Conservation (phyloP, 306 rosid genomes). For the Quercus parvula region DNA sequence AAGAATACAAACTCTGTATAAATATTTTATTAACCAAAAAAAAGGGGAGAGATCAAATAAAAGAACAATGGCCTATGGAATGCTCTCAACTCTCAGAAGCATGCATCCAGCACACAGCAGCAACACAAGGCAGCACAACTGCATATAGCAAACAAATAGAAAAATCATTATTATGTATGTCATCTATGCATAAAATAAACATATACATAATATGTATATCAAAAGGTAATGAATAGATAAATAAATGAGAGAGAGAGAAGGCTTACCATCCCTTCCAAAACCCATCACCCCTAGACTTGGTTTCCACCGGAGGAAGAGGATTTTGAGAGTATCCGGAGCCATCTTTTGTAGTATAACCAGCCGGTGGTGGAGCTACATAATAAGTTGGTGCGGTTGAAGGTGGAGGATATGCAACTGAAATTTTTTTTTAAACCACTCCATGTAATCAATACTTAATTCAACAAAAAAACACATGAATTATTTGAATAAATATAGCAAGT, state of each 20-base stretch:
- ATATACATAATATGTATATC: neutral
- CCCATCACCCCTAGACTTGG: slow-evolving; percentile 80
- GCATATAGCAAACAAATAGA: slow-evolving; percentile 5
- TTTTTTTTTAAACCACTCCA: neutral
- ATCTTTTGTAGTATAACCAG: slow-evolving; percentile 68
- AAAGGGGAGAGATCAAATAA: neutral
- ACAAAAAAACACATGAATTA: neutral
- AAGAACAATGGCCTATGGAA: neutral
- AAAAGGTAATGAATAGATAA: neutral
- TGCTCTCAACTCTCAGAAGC: slow-evolving; percentile 39
- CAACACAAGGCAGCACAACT: slow-evolving; percentile 50
- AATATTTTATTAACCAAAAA: neutral
- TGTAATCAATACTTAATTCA: neutral
- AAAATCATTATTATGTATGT: neutral
- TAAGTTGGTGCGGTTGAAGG: slow-evolving; percentile 27
- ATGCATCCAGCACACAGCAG: slow-evolving; percentile 48
- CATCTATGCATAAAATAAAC: neutral
- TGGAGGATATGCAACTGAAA: slow-evolving; percentile 30
- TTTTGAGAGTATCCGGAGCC: slow-evolving; percentile 26
- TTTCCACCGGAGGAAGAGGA: slow-evolving; percentile 19
- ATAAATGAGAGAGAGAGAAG: neutral
- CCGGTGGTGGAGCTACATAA: slow-evolving; percentile 50
- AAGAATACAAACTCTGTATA: neutral
- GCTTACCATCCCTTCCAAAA: slow-evolving; percentile 84
- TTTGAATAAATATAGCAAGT: no score